Conservation (phyloP, 148 eudicot genomes). For the Arbutus unedo region DNA sequence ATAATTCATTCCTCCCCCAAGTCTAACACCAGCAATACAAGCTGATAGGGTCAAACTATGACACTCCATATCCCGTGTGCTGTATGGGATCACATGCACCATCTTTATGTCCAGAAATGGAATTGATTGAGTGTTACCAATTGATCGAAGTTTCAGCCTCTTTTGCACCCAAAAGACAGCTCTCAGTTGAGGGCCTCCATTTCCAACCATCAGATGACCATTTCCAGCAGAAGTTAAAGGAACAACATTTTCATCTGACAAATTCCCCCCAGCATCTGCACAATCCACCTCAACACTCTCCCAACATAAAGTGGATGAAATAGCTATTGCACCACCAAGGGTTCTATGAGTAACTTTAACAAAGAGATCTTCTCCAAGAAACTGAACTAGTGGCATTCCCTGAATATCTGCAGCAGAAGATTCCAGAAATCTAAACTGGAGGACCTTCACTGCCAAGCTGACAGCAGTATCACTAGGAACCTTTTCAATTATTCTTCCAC, state of each 20-base stretch:
- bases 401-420: constrained; percentile 40
- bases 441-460: constrained; percentile 59
- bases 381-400: constrained; percentile 72
- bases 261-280: constrained; percentile 48
- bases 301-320: constrained; percentile 70
- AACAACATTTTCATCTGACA: constrained; percentile 28
- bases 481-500: constrained; percentile 59
- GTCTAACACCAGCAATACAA: constrained; percentile 79
- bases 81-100: constrained; percentile 76
- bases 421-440: constrained; percentile 72
- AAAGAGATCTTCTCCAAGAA: constrained; percentile 64
- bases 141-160: constrained; percentile 32
- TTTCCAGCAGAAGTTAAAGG: constrained; percentile 27
- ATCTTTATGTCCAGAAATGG: constrained; percentile 67
- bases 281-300: constrained; percentile 76
- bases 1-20: constrained; percentile 94
- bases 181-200: constrained; percentile 54
- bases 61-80: constrained; percentile 62
- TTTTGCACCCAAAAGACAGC: constrained; percentile 90
- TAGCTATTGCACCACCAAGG: constrained; percentile 83
- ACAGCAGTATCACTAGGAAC: constrained; percentile 93
- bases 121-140: constrained; percentile 21
- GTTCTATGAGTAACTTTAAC: constrained; percentile 76
- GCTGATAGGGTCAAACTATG: constrained; percentile 85
- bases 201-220: constrained; percentile 29